Evolutionary conservation across 495 filamentous ascomycete genomes (phyloP), one percentile per base, ranked within the genome.

Genomic region (Friedmanniomyces endolithicus): DNA sequence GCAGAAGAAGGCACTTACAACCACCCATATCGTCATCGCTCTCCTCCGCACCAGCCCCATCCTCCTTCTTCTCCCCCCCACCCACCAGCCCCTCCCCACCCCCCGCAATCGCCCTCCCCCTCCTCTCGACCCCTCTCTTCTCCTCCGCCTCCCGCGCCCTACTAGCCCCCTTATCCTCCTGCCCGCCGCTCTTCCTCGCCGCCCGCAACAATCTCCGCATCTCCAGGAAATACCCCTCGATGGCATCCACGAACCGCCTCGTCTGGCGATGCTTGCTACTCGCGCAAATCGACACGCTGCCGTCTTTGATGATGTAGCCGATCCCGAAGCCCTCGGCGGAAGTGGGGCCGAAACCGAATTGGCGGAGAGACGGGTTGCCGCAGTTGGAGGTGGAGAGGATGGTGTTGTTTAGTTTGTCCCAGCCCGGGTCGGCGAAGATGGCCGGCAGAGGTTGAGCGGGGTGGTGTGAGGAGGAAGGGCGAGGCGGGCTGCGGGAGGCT

Each of bases 261-360:
- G 92, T 98, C 70, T 98, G 92, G 11, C 92, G 73, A 65, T 98
- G 92, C 65, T 95, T 95, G 46, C 83, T 88, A 11, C 80, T 83
- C 0, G 90, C 89, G 67, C 92, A 96, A 66, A 98, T 94, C 31
- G 82, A 87, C 62, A 98, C 84, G 47, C 78, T 76, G 35, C 95
- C 90, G 63, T 95, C 90, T 69, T 98, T 98, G 79, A 98, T 96
- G 63, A 98, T 97, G 70, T 98, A 98, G 12, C 92, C 92, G 52
- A 98, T 94, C 12, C 94, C 92, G 67, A 97, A 97, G 0, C 92
- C 92, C 51, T 97, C 94, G 25, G 84, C 90, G 2, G 85, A 90
- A 0, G 89, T 94, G 2, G 92, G 92, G 0, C 92, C 92, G 69
- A 98, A 98, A 11, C 92, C 92, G 63, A 98, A 98, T 46, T 95